Evolutionary conservation across 192 early-diverging fungal species (phyloP), one percentile per base, ranked within the genome.

Genomic region (Spinellus fusiger): DNA sequence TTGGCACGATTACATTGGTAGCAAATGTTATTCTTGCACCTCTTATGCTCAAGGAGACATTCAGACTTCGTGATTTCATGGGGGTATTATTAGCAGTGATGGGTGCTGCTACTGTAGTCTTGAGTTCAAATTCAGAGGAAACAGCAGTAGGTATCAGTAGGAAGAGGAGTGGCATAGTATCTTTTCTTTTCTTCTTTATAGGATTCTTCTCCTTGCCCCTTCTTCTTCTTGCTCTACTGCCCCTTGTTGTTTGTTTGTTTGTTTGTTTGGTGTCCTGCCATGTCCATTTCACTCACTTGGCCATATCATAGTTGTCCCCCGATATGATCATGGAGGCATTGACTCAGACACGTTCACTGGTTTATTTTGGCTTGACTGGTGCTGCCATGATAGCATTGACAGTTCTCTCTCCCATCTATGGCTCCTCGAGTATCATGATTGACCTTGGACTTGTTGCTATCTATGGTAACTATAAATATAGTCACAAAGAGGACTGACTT

Each of bases 1-100:
- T 89, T 27, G 88, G 88, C n/a, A 89, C 88, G 0, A 84, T 85
- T 12, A 81, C 86, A 0, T 55, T 89, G 29, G 81, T 89, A 37
- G 77, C 75, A 29, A 89, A 89, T 73, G 85, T 85, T 8, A 80
- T 88, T 34, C 50, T 89, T 18, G 88, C 88, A 3, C 88, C 88
- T 3, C 63, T 86, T 4, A 81, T 88, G 73, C 60, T 89, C 7
- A 78, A 80, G 25, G 88, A 89, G 60, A 59, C 64, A 13, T 84
- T 86, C 38, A 58, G 88, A 48, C 69, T 54, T 0, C 78, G 80
- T 10, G 88, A 89, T 62, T 56, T 84, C 22, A 13, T 80, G 0
- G 88, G 88, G 3, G 70, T 89, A 37, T 0, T 80, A 1, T 71
- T 87, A 54, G 84, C 86, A 12, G 79, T 87, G 18, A 61, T 79